Evolutionary conservation across 1,139 yeast genomes (phyloP).

Genomic region (Pichia norvegensis): DNA sequence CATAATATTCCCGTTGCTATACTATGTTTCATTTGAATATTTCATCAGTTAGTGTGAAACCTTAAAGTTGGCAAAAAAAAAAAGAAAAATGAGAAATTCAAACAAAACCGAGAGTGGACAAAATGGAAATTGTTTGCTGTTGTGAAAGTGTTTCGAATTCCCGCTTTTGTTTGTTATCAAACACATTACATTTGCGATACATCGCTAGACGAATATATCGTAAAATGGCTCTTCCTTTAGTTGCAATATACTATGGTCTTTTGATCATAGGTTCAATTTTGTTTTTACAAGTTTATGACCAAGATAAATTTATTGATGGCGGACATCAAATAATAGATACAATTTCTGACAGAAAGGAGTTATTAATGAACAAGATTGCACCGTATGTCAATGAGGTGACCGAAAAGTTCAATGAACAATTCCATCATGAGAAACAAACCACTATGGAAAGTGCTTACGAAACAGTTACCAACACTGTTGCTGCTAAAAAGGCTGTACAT

Average conservation of each 20-base stretch:
- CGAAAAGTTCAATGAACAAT: not conserved
- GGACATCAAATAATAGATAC: slow-evolving; percentile 1
- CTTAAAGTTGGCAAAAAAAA: no score
- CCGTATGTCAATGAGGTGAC: not conserved
- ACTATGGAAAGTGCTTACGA: not conserved
- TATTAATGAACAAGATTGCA: not conserved
- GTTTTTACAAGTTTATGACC: slow-evolving; percentile 5
- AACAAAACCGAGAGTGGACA: no score
- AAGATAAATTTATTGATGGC: slow-evolving; percentile 5
- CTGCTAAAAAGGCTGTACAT: not conserved
- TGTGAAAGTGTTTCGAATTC: no score
- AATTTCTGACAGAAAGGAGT: not conserved
- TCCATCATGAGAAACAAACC: not conserved
- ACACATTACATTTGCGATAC: not conserved
- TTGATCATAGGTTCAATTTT: slow-evolving; percentile 4
- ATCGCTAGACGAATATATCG: not conserved
- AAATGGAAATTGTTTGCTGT: no score
- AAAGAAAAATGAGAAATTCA: no score
- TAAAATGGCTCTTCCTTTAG: slow-evolving; percentile 8
- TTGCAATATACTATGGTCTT: slow-evolving; percentile 7
- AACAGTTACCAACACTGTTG: not conserved
- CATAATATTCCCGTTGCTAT: not conserved
- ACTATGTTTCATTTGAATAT: not conserved
- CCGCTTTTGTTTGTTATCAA: not conserved
- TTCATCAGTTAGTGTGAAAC: no score